These are phyloP conservation scores for Anaeromyces robustus DNA, from an alignment of 192 early-diverging fungal species.

Conservation along the genomic window DNA sequence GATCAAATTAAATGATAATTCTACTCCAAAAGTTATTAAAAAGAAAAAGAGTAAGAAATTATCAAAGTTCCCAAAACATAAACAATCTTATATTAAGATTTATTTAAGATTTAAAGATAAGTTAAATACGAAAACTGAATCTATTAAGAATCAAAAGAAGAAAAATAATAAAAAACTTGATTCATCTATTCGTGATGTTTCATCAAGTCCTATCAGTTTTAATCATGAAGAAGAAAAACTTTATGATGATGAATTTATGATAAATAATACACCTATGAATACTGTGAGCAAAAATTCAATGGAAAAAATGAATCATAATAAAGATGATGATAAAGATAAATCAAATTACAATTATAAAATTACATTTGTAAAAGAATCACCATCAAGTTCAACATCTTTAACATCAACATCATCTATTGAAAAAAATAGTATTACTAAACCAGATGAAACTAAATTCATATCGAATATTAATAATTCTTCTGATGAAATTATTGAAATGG, in stretches of 20 bases:
- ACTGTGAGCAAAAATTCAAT: no score
- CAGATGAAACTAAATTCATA: neutral
- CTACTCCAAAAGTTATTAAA: neutral
- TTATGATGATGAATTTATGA: neutral
- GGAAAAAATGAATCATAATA: no score
- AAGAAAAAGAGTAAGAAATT: neutral
- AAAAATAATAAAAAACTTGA: no score
- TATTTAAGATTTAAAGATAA: neutral
- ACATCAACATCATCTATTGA: no score
- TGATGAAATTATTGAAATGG: no score
- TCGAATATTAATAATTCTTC: no score
- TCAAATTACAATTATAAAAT: no score
- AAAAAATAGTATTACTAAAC: neutral
- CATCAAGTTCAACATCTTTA: no score
- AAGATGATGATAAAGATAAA: no score
- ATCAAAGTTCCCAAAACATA: neutral
- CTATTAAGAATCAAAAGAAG: neutral
- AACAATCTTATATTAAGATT: neutral
- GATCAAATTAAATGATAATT: neutral
- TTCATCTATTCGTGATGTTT: neutral
- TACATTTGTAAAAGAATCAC: no score
- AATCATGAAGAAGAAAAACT: neutral
- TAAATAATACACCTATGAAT: no score
- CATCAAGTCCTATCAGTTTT: neutral
- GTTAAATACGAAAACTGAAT: neutral